phyloP scores from a whole-genome alignment of 176 grass and related monocot species.

The Raddia guianensis region DNA sequence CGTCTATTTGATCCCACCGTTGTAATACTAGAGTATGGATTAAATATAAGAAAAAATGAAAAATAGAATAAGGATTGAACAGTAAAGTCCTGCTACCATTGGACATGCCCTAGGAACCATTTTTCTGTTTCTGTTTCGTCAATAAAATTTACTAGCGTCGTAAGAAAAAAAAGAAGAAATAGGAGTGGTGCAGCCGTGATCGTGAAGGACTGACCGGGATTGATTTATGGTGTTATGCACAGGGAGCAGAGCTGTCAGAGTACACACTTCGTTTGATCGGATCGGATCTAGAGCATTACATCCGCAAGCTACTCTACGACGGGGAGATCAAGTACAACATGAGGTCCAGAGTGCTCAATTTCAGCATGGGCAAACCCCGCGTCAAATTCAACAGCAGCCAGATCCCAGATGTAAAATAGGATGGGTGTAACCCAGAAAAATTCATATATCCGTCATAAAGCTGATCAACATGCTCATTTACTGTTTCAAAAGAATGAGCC shows the following conservation, averaged over 20 bases:
- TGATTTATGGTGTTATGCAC: conserved; percentile 12
- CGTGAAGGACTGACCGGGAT: neutral
- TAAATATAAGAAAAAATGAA: neutral
- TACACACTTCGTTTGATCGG: conserved; percentile 88
- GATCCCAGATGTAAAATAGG: conserved; percentile 56
- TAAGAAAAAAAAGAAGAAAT: neutral
- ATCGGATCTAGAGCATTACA: conserved; percentile 92
- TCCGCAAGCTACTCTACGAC: conserved; percentile 84
- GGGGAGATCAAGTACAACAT: conserved; percentile 97
- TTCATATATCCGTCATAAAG: neutral
- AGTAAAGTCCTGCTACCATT: too few species aligned
- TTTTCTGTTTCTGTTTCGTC: neutral
- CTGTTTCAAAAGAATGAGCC: neutral
- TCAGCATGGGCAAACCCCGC: conserved; percentile 97
- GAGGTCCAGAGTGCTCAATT: conserved; percentile 79
- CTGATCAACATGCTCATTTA: conserved; percentile 18
- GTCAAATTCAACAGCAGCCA: conserved; percentile 83
- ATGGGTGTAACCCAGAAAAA: neutral
- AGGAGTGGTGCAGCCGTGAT: neutral
- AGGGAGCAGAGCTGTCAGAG: conserved; percentile 82
- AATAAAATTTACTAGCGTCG: neutral
- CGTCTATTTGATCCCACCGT: too few species aligned
- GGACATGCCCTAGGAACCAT: too few species aligned
- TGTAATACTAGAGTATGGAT: too few species aligned
- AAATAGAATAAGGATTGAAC: too few species aligned